Percentiles rank a stretch among this genome's conserved stretches.
Conservation (phyloP, 2,329 filamentous ascomycete species). For the Diplodia mutila region DNA sequence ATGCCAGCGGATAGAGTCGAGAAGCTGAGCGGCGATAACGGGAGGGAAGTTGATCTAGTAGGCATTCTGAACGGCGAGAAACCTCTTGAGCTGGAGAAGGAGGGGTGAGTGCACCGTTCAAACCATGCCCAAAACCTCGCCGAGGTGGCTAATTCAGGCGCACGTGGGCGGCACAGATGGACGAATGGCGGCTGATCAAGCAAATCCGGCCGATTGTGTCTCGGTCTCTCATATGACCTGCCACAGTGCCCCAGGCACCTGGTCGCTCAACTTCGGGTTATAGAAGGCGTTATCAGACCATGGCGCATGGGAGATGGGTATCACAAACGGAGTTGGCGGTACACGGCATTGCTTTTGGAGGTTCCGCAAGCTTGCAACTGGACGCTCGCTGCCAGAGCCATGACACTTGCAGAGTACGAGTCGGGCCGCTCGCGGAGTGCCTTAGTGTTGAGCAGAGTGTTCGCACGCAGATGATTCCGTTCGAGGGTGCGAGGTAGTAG, state of each 20-base stretch:
- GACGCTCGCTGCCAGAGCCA: background rate
- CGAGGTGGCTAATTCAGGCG: slow-evolving; percentile 14
- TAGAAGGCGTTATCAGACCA: slow-evolving; percentile 9
- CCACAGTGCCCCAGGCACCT: background rate
- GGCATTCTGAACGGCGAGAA: slow-evolving; percentile 22
- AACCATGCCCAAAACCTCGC: background rate
- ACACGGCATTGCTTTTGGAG: slow-evolving; percentile 5
- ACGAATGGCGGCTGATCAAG: slow-evolving; percentile 21
- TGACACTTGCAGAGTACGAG: background rate
- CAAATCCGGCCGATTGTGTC: slow-evolving; percentile 2
- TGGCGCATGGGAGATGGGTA: slow-evolving; percentile 10
- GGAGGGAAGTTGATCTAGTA: slow-evolving; percentile 35
- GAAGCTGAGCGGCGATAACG: slow-evolving; percentile 34
- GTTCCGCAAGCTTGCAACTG: background rate
- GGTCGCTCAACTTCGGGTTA: slow-evolving; percentile 3
- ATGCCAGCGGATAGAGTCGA: slow-evolving; percentile 36
- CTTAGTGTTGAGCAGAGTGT: background rate
- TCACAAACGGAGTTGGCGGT: slow-evolving; percentile 3
- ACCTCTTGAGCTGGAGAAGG: slow-evolving; percentile 29
- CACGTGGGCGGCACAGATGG: slow-evolving; percentile 25
- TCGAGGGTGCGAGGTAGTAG: slow-evolving; percentile 3
- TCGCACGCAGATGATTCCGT: background rate
- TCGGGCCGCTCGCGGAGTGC: background rate
- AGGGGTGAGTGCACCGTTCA: slow-evolving; percentile 29
- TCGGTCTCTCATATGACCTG: slow-evolving; percentile 21